These are phyloP conservation scores for Ustilago xerochloae DNA, from an alignment of 1,284 basidiomycete genomes.

Conservation along the genomic window DNA sequence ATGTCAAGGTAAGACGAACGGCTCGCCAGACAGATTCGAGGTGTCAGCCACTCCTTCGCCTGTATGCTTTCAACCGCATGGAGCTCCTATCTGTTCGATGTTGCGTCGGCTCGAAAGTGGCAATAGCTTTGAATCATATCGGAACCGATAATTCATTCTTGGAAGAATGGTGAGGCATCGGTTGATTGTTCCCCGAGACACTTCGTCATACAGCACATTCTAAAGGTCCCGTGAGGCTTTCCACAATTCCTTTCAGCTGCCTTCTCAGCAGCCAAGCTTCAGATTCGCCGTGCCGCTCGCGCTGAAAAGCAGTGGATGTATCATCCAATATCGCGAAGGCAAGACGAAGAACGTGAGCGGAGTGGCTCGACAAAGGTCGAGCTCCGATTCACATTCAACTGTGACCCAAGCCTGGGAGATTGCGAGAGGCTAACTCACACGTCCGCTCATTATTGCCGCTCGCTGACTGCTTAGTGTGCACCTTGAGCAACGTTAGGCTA, in stretches of 20 bases:
- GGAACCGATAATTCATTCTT: background rate
- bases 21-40: background rate
- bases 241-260: too few relatives aligned
- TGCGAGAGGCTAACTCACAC: too few relatives aligned
- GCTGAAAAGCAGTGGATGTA: too few relatives aligned
- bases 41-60: conserved; percentile 1
- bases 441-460: background rate
- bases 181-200: background rate
- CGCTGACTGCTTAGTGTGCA: background rate
- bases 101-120: too few relatives aligned
- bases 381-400: background rate
- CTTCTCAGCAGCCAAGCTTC: too few relatives aligned
- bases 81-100: background rate
- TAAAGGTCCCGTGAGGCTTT: too few relatives aligned
- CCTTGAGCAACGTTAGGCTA: too few relatives aligned
- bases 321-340: too few relatives aligned
- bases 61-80: background rate
- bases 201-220: too few relatives aligned
- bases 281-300: too few relatives aligned
- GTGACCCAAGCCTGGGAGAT: too few relatives aligned
- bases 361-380: background rate
- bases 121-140: too few relatives aligned
- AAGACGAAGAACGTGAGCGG: background rate
- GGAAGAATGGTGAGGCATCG: background rate
- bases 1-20: background rate